Evolutionary conservation across 768 basidiomycete genomes (phyloP), one percentile per base, ranked within the genome.

Genomic region (Coprinopsis strossmayeri): DNA sequence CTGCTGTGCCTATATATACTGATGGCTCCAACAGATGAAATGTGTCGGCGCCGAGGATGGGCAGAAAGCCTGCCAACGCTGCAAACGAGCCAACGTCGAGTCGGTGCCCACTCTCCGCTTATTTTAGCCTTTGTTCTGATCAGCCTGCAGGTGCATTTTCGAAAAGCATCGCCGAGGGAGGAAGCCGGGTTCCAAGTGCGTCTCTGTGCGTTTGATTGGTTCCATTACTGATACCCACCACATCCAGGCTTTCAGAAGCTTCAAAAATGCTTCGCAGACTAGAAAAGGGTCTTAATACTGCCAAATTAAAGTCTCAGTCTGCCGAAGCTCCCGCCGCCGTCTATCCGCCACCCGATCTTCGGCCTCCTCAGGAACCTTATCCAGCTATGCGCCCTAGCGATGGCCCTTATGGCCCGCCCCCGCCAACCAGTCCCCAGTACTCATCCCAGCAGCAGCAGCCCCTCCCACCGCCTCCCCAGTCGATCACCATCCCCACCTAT

Each of bases 1-100:
- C n/a, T n/a, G n/a, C n/a, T n/a, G n/a, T n/a, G n/a, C n/a, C n/a
- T n/a, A n/a, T n/a, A n/a, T n/a, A n/a, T n/a, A n/a, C n/a, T n/a
- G n/a, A n/a, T n/a, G n/a, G n/a, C n/a, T n/a, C n/a, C n/a, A n/a
- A n/a, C 56, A 91, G 89, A 92, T 92, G 89, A 90, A 91, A 64
- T 92, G 89, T 58, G 88, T 91, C 51, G 89, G 87, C 38, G 85
- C 90, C 43, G 89, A 92, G 62, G 88, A 91, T 58, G 87, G 88
- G 51, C 74, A 79, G 53, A 82, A 81, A 57, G 79, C 77, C 25
- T 92, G 89, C 62, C 87, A 91, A 62, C 83, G 89, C 44, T 92
- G 89, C 68, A 84, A 79, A 61, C 83, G 89, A 51, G 81, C 86
- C 27, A 84, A 83, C 55, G 79, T 81, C 44, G 81, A 87, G 85